A percentile compares a stretch with the other conserved stretches of the same genome.
phyloP scores from a whole-genome alignment of 352 stramenopile species.

The Pythium aquatile region DNA sequence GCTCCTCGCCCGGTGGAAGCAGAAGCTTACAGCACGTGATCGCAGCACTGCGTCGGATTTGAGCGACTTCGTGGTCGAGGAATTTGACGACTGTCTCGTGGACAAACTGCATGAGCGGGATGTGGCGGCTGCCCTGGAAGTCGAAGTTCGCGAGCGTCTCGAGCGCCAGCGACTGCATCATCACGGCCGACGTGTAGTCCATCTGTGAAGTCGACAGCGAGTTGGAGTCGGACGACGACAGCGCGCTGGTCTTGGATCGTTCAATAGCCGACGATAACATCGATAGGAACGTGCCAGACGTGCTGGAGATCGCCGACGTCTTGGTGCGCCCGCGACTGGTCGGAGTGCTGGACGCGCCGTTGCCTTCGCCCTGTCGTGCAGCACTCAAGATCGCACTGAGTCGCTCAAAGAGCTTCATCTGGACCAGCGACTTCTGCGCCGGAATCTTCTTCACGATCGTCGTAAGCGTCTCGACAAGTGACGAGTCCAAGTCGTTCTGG shows the following conservation, averaged over 20 bases:
- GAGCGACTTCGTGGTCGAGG: constrained; percentile 80
- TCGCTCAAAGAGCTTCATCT: constrained; percentile 84
- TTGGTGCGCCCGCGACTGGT: constrained; percentile 70
- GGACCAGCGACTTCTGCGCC: constrained; percentile 68
- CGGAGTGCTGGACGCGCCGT: constrained; percentile 46
- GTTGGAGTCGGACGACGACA: constrained; percentile 31
- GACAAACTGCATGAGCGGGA: constrained; percentile 88
- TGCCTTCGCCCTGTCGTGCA: constrained; percentile 43
- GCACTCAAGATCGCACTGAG: constrained; percentile 69
- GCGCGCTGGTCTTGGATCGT: constrained; percentile 35
- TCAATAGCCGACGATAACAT: constrained; percentile 65
- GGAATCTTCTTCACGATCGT: constrained; percentile 87
- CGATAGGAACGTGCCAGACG: constrained; percentile 67
- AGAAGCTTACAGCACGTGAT: constrained; percentile 87
- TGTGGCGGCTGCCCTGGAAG: constrained; percentile 81
- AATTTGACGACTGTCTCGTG: constrained; percentile 88
- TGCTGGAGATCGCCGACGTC: constrained; percentile 65
- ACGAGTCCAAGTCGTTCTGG: constrained; percentile 79
- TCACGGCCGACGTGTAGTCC: constrained; percentile 53
- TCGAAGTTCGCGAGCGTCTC: constrained; percentile 87
- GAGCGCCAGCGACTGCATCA: constrained; percentile 80
- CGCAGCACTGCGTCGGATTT: constrained; percentile 83
- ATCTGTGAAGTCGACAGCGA: constrained; percentile 26
- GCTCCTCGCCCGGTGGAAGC: constrained; percentile 66
- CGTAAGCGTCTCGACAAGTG: constrained; percentile 78